Evolutionary conservation across 78 protist species (phyloP).

Genomic region (Creolimax fragrantissima): DNA sequence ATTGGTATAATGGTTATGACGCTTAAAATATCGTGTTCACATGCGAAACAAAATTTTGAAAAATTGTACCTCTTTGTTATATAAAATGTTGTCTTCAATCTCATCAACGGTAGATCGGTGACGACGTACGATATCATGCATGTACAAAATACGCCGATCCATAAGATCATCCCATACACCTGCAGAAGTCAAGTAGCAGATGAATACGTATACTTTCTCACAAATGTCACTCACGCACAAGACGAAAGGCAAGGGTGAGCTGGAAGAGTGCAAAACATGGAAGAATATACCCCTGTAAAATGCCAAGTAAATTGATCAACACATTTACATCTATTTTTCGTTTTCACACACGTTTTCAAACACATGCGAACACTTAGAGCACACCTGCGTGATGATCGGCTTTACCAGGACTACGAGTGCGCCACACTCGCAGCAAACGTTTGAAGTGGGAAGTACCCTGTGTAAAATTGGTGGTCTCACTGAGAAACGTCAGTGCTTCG

Average conservation of each 20-base stretch:
- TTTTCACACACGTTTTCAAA: no score
- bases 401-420: background rate
- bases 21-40: background rate
- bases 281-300: no score
- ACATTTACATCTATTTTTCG: no score
- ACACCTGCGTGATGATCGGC: background rate
- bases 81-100: background rate
- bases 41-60: background rate
- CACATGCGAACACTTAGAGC: no score
- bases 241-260: no score
- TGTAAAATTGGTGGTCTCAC: background rate
- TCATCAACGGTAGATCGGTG: background rate
- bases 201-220: no score
- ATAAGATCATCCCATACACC: conserved; percentile 17
- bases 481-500: background rate
- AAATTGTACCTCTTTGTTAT: background rate
- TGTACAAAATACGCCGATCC: background rate
- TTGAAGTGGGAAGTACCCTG: background rate
- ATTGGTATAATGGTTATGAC: background rate
- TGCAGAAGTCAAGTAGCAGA: background rate
- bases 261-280: no score
- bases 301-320: no score
- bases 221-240: no score
- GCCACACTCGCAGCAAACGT: background rate
- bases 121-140: background rate